phyloP scores from a whole-genome alignment of 148 eudicot species.

The Diospyros kaki region DNA sequence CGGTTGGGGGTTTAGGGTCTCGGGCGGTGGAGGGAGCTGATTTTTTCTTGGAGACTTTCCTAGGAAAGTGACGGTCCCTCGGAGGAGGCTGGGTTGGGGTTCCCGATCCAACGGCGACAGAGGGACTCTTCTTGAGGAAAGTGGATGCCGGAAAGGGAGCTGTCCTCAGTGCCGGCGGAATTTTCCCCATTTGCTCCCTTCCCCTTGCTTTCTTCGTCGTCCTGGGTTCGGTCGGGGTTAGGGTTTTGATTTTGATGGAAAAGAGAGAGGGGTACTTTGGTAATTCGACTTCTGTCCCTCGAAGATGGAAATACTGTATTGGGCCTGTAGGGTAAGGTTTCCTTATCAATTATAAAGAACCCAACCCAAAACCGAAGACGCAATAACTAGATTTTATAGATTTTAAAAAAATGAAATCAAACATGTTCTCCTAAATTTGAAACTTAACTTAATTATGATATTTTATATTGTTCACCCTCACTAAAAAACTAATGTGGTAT shows the following conservation, averaged over 20 bases:
- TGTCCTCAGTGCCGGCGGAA: conserved; percentile 33
- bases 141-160: conserved; percentile 17
- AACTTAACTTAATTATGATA: too few relatives aligned
- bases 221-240: neutral
- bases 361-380: too few relatives aligned
- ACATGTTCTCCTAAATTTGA: too few relatives aligned
- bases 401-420: too few relatives aligned
- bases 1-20: conserved; percentile 19
- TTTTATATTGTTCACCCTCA: too few relatives aligned
- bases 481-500: too few relatives aligned
- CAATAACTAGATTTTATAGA: too few relatives aligned
- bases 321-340: too few relatives aligned
- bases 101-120: conserved; percentile 13
- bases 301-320: too few relatives aligned
- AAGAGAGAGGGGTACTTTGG: too few relatives aligned
- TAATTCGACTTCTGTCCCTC: too few relatives aligned
- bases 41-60: conserved; percentile 3
- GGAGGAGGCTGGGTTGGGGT: conserved; percentile 5
- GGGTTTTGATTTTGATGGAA: neutral
- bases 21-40: conserved; percentile 12
- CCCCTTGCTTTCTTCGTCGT: neutral
- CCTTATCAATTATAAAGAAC: too few relatives aligned
- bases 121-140: conserved; percentile 20
- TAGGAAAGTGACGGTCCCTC: conserved; percentile 11
- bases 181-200: conserved; percentile 37